Percentiles rank a stretch among this genome's conserved stretches.
Conservation (phyloP, 2,329 filamentous ascomycete species). For the Lasiodiplodia theobromae region DNA sequence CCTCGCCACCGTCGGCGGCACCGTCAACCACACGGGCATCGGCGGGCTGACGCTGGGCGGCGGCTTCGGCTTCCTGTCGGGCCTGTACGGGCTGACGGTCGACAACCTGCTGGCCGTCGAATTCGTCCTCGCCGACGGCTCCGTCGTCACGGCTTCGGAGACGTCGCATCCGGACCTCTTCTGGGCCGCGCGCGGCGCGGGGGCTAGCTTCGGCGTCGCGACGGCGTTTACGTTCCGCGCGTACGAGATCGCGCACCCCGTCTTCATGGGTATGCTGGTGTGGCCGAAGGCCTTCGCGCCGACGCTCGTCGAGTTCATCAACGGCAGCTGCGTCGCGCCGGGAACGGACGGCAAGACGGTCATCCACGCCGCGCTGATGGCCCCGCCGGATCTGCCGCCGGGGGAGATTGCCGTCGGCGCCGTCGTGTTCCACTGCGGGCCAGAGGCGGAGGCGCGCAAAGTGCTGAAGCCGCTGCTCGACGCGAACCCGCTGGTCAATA, state of each 20-base stretch:
- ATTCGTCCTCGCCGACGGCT: constrained; percentile 52
- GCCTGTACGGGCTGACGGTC: constrained; percentile 61
- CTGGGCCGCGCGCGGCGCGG: constrained; percentile 56
- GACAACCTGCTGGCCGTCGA: constrained; percentile 55
- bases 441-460: background rate
- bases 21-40: constrained; percentile 68
- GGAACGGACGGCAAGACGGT: background rate
- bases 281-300: background rate
- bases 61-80: constrained; percentile 65
- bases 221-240: constrained; percentile 36
- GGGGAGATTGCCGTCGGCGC: background rate
- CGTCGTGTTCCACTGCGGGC: background rate
- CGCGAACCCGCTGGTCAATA: constrained; percentile 38
- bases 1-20: constrained; percentile 67
- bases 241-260: background rate
- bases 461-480: constrained; percentile 34
- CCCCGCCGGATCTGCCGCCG: background rate
- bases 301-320: background rate
- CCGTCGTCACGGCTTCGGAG: constrained; percentile 48
- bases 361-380: background rate
- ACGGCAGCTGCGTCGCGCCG: background rate
- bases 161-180: constrained; percentile 57
- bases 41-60: constrained; percentile 63
- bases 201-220: constrained; percentile 54
- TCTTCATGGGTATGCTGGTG: constrained; percentile 11